Base-by-base conservation (phyloP, 805 yeast species). In the Schizosaccharomyces cryophilus region DNA sequence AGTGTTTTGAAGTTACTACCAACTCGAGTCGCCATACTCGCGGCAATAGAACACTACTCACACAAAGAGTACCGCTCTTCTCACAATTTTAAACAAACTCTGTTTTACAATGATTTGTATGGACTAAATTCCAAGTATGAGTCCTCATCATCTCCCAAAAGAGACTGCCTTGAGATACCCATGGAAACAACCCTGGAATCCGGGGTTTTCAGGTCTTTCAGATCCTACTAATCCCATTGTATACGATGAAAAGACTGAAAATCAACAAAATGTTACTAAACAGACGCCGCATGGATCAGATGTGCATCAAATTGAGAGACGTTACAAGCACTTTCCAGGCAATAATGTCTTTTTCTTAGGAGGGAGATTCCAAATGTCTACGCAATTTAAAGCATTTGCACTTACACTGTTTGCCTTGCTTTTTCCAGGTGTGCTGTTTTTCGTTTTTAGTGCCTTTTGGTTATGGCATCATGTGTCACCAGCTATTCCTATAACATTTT, bases 381-480 rank as follows among this genome's bases (percentile, higher is more conserved):
- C 30, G 7, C 56, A 51, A 13, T 51, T 24, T 29, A 51, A 51
- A 51, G 40, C 40, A 9, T 56, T 21, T 2, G 19, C 35, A 38
- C 6, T 30, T 2, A 56, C 45, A 21, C 9, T 56, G 1, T 40
- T 13, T 17, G 24, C 29, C 60, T 29, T 30, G 26, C 7, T 31
- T 35, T 5, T 56, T 19, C 60, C 60, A 4, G 40, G 29, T 11
- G 60, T 29, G 4, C 24, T 56, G 26, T 56, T 35, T 24, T 56
- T 56, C 24, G 21, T 29, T 3, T 56, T 56, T 19, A 31, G 42
- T 11, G 60, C 60, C 15, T 35, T 35, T 19, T 56, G 60, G 60
- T 9, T 59, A 5, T 59, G 61, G 61, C 54, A 42, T 21, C 21
- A 59, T 4, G 42, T 59, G 7, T 42, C 54, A 9, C 61, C 61